Percentiles rank a stretch among this genome's conserved stretches.
These are phyloP conservation scores for Lathyrus oleraceus DNA, from an alignment of 306 rosid genomes.

Conservation along the genomic window DNA sequence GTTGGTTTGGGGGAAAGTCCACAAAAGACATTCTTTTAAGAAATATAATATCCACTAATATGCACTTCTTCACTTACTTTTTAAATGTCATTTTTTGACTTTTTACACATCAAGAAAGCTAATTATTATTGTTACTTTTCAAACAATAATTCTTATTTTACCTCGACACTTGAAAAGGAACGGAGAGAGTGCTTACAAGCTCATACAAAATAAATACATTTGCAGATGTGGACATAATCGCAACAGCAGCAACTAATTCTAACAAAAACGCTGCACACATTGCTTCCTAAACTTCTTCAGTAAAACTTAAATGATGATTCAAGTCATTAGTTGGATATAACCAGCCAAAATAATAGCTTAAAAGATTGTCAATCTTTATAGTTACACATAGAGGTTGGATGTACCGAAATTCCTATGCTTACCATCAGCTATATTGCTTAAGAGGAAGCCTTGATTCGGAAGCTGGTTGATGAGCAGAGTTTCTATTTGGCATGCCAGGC, in stretches of 20 bases:
- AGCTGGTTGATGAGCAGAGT: constrained; percentile 92
- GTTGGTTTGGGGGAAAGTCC: neutral
- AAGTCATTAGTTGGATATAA: constrained; percentile 16
- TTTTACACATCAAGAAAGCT: too few relatives aligned
- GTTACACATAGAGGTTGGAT: constrained; percentile 47
- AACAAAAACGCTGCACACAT: constrained; percentile 65
- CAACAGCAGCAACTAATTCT: constrained; percentile 47
- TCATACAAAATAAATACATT: constrained; percentile 26
- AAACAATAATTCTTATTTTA: too few relatives aligned
- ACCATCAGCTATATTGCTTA: constrained; percentile 77
- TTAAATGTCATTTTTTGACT: too few relatives aligned
- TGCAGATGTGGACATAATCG: constrained; percentile 10
- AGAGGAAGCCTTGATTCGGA: constrained; percentile 65
- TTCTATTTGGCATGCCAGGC: constrained; percentile 89
- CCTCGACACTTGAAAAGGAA: too few relatives aligned
- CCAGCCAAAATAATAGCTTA: constrained; percentile 16
- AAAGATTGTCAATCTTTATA: constrained; percentile 15
- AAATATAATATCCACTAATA: neutral
- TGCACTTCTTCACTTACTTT: too few relatives aligned
- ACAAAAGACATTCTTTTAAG: neutral
- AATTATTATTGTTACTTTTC: too few relatives aligned
- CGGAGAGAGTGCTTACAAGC: neutral
- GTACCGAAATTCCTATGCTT: constrained; percentile 90
- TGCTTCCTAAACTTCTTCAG: constrained; percentile 32
- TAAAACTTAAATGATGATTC: neutral